Evolutionary conservation across 208 protist species (phyloP).

Genomic region (Endotrypanum monterogeii): DNA sequence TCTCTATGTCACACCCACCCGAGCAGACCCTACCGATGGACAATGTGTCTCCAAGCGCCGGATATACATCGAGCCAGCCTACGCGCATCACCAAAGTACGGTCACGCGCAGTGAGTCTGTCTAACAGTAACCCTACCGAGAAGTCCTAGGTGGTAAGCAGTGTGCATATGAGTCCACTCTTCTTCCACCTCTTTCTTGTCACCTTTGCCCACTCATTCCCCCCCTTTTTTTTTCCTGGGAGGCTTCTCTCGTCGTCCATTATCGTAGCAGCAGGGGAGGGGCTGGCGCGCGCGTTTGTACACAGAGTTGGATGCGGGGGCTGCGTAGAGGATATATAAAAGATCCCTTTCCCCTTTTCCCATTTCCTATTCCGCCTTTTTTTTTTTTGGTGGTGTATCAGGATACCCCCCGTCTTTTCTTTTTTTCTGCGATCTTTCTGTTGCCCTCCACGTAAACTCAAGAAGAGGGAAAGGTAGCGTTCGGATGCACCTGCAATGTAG

Average conservation of each 20-base stretch:
- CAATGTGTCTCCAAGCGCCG: neutral
- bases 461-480: no score
- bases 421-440: no score
- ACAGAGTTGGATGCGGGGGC: neutral
- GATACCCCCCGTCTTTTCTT: no score
- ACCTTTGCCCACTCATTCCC: neutral
- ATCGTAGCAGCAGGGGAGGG: no score
- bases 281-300: no score
- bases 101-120: neutral
- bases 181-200: neutral
- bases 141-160: neutral
- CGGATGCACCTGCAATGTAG: no score
- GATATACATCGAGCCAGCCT: neutral
- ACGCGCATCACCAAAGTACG: constrained; percentile 6
- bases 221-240: neutral
- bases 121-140: neutral
- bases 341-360: no score
- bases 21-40: neutral
- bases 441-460: no score
- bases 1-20: neutral
- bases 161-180: neutral
- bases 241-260: no score
- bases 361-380: no score
- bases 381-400: no score
- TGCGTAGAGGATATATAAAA: no score